Base-by-base conservation (phyloP, 2,329 filamentous ascomycete genomes). In the Alternaria viburni region DNA sequence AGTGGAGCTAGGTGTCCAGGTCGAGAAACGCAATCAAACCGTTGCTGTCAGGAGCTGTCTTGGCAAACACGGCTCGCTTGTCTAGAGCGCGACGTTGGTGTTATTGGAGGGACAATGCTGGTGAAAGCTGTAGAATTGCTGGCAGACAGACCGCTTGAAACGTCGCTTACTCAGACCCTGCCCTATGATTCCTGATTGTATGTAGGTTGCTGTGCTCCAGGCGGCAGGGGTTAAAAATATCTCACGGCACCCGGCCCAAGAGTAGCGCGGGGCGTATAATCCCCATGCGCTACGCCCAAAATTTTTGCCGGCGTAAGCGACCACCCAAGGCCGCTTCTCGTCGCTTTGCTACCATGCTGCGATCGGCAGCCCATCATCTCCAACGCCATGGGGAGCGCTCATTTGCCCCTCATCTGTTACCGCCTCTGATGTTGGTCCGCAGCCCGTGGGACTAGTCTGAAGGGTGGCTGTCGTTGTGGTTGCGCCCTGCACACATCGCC, bases 351-450 rank as follows among this genome's bases (percentile, higher is more conserved):
- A 47, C 65, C 64, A 66, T 70, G 61, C 64, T 69, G 65, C 65
- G 71, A 73, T 73, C 71, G 66, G 61, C 70, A 62, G 69, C 61
- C 66, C 55, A 72, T 71, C 70, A 70, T 65, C 63, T 67, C 70
- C 69, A 68, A 67, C 57, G 70, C 71, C 65, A 62, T 73, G 70
- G 69, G 62, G 70, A 65, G 62, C 61, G 52, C 63, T 57, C 59
- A 54, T 55, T 58, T 59, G 67, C 64, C 67, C 61, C 66, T 70
- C 70, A 69, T 65, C 66, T 63, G 65, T 66, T 64, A 61, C 69
- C 65, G 69, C 69, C 66, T 74, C 63, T 73, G 67, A 70, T 74
- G 68, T 68, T 65, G 69, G 72, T 74, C 75, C 68, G 74, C 72
- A 41, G 59, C 58, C 58, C 36, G 61, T 59, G 30, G 36, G 43